A percentile compares a stretch with the other conserved stretches of the same genome.
These are phyloP conservation scores for Ampelocalamus luodianensis DNA, from an alignment of 176 grass and related monocot species.

Conservation along the genomic window DNA sequence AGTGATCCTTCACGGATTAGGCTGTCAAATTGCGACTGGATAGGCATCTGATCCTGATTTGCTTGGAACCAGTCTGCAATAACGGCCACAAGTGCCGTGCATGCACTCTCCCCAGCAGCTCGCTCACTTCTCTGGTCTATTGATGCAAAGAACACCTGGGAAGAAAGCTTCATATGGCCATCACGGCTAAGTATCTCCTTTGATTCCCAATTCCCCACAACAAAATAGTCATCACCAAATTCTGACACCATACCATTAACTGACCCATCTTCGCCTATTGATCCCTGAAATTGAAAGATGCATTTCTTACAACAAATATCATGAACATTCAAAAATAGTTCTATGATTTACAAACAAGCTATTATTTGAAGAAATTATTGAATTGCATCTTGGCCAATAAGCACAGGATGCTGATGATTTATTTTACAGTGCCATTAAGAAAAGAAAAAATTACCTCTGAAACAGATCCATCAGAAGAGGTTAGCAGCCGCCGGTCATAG, in stretches of 20 bases:
- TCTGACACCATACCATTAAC: slow-evolving; percentile 49
- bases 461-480: slow-evolving; percentile 43
- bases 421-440: background rate
- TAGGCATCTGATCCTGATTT: slow-evolving; percentile 68
- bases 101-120: slow-evolving; percentile 80
- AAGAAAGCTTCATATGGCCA: slow-evolving; percentile 69
- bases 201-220: slow-evolving; percentile 83
- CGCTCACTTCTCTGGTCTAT: slow-evolving; percentile 95
- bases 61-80: slow-evolving; percentile 89
- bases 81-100: slow-evolving; percentile 77
- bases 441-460: slow-evolving; percentile 45
- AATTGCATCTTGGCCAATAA: slow-evolving; percentile 11
- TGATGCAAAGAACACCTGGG: slow-evolving; percentile 85
- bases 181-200: slow-evolving; percentile 74
- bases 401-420: background rate
- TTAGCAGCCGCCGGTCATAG: slow-evolving; percentile 63
- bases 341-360: slow-evolving; percentile 19
- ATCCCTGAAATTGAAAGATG: slow-evolving; percentile 41
- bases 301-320: slow-evolving; percentile 18
- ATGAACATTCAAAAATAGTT: slow-evolving; percentile 4
- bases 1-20: slow-evolving; percentile 81
- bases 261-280: slow-evolving; percentile 51
- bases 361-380: background rate
- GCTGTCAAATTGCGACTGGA: slow-evolving; percentile 73
- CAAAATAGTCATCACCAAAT: slow-evolving; percentile 79